These are phyloP conservation scores for Calonectria honghensis DNA, from an alignment of 2,329 filamentous ascomycete genomes.

Conservation along the genomic window DNA sequence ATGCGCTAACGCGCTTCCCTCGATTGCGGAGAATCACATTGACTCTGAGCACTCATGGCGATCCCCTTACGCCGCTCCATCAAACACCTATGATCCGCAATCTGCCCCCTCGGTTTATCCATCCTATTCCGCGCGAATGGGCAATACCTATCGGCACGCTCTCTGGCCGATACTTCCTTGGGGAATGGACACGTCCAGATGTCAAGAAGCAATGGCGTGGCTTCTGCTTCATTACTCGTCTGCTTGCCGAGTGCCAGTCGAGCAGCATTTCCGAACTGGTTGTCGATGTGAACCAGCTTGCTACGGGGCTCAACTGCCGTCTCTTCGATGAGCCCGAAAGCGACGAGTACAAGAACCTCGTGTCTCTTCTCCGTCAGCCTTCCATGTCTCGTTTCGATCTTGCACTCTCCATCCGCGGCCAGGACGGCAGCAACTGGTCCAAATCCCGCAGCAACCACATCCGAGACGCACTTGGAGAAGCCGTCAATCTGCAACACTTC, in stretches of 20 bases:
- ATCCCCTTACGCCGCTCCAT: neutral
- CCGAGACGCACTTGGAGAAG: neutral
- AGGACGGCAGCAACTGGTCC: neutral
- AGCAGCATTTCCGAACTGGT: neutral
- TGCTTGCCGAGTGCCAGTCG: neutral
- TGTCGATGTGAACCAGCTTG: neutral
- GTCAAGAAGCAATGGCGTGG: neutral
- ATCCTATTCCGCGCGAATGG: neutral
- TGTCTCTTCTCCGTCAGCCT: neutral
- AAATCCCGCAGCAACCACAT: neutral
- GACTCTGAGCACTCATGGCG: neutral
- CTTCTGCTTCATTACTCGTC: neutral
- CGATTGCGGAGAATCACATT: neutral
- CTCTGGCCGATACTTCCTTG: neutral
- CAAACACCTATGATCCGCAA: slow-evolving; percentile 1
- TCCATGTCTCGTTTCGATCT: neutral
- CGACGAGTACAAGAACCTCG: neutral
- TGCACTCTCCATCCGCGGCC: neutral
- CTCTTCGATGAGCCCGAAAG: neutral
- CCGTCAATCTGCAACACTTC: neutral
- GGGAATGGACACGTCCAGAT: neutral
- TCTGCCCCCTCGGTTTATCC: neutral
- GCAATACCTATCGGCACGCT: neutral
- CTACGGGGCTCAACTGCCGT: neutral
- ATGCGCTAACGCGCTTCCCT: neutral